phyloP scores from a whole-genome alignment of 192 early-diverging fungal genomes.

The Polychytrium aggregatum region DNA sequence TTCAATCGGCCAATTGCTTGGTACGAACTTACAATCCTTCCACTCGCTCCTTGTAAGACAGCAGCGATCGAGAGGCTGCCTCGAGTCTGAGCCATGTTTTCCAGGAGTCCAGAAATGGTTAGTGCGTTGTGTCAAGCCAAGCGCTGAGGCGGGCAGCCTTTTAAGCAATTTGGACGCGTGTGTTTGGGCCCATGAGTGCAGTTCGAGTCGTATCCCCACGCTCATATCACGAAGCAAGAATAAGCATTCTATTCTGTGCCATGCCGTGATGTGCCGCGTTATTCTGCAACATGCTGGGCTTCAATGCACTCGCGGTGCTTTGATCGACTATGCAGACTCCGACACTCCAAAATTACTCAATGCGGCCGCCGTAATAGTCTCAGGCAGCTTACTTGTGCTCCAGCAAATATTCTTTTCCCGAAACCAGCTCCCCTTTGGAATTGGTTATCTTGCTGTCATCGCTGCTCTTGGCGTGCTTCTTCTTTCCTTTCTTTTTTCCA shows the following conservation, averaged over 20 bases:
- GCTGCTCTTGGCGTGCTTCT: slow-evolving; percentile 10
- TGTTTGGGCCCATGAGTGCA: no score
- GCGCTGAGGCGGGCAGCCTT: no score
- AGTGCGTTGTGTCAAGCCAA: no score
- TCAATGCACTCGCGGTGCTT: no score
- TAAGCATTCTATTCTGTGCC: no score
- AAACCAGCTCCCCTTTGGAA: slow-evolving; percentile 33
- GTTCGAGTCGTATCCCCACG: no score
- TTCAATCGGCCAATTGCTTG: not conserved
- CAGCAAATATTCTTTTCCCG: slow-evolving; percentile 30
- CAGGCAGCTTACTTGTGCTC: slow-evolving; percentile 33
- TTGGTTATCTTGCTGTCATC: slow-evolving; percentile 34
- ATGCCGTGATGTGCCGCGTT: no score
- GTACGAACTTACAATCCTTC: slow-evolving; percentile 19
- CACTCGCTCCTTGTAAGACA: slow-evolving; percentile 28
- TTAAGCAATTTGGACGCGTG: no score
- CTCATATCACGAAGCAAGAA: no score
- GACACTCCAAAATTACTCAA: not conserved
- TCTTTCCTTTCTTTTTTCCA: slow-evolving; percentile 18
- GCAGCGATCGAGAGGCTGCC: slow-evolving; percentile 32
- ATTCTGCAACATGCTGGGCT: no score
- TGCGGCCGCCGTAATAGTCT: not conserved
- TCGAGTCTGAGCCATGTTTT: slow-evolving; percentile 27
- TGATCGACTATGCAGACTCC: no score
- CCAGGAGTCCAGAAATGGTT: no score